Conservation (phyloP, 2,329 filamentous ascomycete genomes). For the Monilinia polystroma region DNA sequence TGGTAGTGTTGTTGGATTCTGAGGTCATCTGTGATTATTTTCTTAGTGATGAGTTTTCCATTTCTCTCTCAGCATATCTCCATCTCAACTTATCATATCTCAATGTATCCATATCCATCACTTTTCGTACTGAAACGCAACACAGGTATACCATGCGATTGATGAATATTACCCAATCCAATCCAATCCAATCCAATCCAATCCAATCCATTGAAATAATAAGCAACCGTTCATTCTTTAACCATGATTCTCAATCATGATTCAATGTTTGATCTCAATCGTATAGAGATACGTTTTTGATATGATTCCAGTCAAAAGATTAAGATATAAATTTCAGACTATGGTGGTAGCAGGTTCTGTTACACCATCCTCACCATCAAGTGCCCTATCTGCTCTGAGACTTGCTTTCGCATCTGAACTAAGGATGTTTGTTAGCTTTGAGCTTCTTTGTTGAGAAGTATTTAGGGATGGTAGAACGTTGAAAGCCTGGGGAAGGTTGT, state of each 20-base stretch:
- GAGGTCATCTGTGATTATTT: too few relatives aligned
- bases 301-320: too few relatives aligned
- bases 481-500: too few relatives aligned
- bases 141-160: neutral
- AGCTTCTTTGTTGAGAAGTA: neutral
- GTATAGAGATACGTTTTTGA: too few relatives aligned
- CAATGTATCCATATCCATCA: neutral
- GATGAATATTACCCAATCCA: neutral
- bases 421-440: neutral
- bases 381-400: neutral
- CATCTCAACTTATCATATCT: too few relatives aligned
- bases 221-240: too few relatives aligned
- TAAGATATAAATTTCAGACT: neutral
- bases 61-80: too few relatives aligned
- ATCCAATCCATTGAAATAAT: neutral
- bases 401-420: neutral
- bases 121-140: neutral
- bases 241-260: neutral
- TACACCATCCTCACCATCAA: neutral
- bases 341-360: neutral
- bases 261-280: too few relatives aligned
- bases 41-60: too few relatives aligned
- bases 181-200: neutral
- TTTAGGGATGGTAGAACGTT: neutral
- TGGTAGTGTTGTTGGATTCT: too few relatives aligned